A percentile compares a stretch with the other conserved stretches of the same genome.
Evolutionary conservation across 306 rosid species (phyloP).

Genomic region (Oemleria cerasiformis): DNA sequence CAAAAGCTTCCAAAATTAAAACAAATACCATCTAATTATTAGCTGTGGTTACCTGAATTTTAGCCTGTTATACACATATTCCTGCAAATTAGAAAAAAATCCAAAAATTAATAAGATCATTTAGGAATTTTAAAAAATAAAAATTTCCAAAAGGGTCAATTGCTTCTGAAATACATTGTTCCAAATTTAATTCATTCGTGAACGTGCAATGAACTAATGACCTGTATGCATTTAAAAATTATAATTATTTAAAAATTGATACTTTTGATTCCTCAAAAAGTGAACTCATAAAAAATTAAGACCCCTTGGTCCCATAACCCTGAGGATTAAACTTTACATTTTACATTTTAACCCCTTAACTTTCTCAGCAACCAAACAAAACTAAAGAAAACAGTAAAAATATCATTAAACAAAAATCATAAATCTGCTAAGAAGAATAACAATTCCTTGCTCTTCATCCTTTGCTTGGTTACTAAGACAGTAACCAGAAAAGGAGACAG

Average conservation of each 20-base stretch:
- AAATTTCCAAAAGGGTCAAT: not conserved
- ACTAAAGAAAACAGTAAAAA: too few species aligned
- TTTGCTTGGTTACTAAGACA: slow-evolving; percentile 14
- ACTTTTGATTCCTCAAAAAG: not conserved
- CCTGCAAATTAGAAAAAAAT: slow-evolving; percentile 53
- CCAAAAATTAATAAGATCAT: slow-evolving; percentile 16
- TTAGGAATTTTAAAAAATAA: not conserved
- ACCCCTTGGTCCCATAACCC: slow-evolving; percentile 26
- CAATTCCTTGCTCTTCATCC: not conserved
- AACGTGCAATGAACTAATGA: not conserved
- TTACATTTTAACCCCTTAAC: not conserved
- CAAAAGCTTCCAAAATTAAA: not conserved
- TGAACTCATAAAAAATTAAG: not conserved
- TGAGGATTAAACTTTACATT: slow-evolving; percentile 7
- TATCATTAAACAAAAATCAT: not conserved
- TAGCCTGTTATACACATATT: slow-evolving; percentile 95
- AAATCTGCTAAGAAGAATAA: not conserved
- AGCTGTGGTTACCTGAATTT: slow-evolving; percentile 60
- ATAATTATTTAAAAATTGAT: not conserved
- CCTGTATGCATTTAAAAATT: not conserved
- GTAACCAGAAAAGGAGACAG: not conserved
- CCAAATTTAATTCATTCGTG: slow-evolving; percentile 13
- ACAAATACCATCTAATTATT: not conserved
- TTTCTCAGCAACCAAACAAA: slow-evolving; percentile 27
- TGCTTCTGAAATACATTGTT: not conserved